Evolutionary conservation across 2,329 filamentous ascomycete species (phyloP), one percentile per base, ranked within the genome.

Genomic region (Dryadomyces sulphureus): DNA sequence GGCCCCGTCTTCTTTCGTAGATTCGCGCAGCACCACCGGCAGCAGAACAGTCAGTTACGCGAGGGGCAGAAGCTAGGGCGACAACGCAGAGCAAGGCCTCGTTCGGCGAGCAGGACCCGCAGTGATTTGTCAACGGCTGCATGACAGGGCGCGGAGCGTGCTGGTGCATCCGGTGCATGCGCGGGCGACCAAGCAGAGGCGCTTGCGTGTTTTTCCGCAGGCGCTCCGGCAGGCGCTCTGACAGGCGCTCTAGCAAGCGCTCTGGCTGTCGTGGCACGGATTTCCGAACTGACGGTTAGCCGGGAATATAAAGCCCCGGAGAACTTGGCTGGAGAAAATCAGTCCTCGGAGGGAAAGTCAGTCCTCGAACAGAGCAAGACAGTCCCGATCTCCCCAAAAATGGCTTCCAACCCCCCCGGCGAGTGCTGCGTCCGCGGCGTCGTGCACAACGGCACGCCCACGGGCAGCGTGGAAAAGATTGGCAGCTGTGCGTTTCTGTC

Each of bases 401-500:
- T 77, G 73, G 68, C 73, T 32, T 77, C 73, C 3, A 65, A 73
- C 54, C 64, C 66, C 46, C 71, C 72, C 12, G 68, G 56, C 46
- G 54, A 62, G 45, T 77, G 73, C 66, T 77, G 73, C 62, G 63
- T 63, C 27, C 54, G 67, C 45, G 73, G 72, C 49, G 60, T 70
- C 49, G 69, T 65, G 57, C 71, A 75, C 53, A 66, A 72, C 72
- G 75, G 61, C 56, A 72, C 64, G 21, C 19, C 25, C 22, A 35
- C 34, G 14, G 40, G 40, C 4, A 32, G 11, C 19, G 16, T 34
- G n/a, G 40, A 32, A 14, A 32, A 32, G 17, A 42, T 42, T 21
- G 40, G 17, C 17, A 16, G 8, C 22, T 7, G 17, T 38, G 17
- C 8, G 22, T 34, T 22, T 20, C 27, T 32, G 9, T 42, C n/a